Percentiles rank a stretch among this genome's conserved stretches.
These are phyloP conservation scores for Colletotrichum noveboracense DNA, from an alignment of 2,329 filamentous ascomycete genomes.

Conservation along the genomic window DNA sequence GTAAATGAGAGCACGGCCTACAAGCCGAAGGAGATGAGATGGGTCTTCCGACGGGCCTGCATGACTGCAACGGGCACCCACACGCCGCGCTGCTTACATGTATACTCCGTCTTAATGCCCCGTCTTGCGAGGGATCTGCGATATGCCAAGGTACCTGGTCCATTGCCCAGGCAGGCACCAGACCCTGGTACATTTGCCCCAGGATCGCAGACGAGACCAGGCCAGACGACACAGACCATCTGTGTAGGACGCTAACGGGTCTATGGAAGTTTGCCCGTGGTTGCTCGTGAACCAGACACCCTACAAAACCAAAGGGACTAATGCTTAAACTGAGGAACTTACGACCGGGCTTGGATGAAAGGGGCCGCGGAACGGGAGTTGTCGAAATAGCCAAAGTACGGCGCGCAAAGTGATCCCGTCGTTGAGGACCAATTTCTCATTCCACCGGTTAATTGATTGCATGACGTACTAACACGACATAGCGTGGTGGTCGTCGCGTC, in stretches of 20 bases:
- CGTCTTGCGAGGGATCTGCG: background rate
- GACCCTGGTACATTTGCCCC: background rate
- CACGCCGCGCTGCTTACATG: background rate
- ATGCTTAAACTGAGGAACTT: background rate
- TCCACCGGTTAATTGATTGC: constrained; percentile 3
- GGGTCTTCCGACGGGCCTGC: background rate
- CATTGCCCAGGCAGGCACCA: background rate
- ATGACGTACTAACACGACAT: background rate
- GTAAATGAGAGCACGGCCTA: background rate
- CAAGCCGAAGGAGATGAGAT: background rate
- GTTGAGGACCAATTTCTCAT: background rate
- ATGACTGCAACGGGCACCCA: background rate
- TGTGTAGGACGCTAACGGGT: background rate
- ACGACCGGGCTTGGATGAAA: background rate
- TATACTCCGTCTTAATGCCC: background rate
- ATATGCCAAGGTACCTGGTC: background rate
- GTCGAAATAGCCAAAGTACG: background rate
- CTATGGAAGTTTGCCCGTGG: background rate
- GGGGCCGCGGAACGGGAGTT: background rate
- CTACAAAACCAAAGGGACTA: background rate
- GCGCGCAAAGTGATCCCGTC: background rate
- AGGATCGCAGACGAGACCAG: background rate
- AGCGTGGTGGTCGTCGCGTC: background rate
- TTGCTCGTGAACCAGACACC: background rate
- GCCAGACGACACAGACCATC: background rate